These are phyloP conservation scores for Cardamine chenopodiifolia DNA, from an alignment of 345 rosid species.

Conservation along the genomic window DNA sequence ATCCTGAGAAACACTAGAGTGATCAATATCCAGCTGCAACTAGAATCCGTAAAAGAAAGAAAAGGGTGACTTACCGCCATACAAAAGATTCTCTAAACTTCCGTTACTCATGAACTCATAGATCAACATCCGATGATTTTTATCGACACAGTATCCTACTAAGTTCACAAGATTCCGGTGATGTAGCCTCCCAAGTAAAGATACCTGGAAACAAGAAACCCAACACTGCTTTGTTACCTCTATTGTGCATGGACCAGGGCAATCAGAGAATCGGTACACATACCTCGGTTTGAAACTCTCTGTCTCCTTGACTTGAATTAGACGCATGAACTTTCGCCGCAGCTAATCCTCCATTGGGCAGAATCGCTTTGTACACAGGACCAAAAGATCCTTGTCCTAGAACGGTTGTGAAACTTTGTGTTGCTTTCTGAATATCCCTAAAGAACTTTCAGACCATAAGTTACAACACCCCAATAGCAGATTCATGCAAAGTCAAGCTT, in stretches of 20 bases:
- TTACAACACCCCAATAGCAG: not conserved
- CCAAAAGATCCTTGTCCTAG: constrained; percentile 96
- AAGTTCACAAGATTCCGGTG: constrained; percentile 95
- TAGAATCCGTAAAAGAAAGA: not conserved
- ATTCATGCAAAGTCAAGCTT: constrained; percentile 6
- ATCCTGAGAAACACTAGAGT: constrained; percentile 14
- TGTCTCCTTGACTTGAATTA: constrained; percentile 87
- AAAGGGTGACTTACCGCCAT: constrained; percentile 55
- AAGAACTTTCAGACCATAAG: constrained; percentile 27
- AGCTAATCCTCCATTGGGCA: constrained; percentile 64
- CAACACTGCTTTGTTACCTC: constrained; percentile 16
- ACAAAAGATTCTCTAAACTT: constrained; percentile 77
- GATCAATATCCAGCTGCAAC: not conserved
- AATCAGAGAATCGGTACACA: not conserved
- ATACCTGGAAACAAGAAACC: constrained; percentile 56
- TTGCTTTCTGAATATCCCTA: constrained; percentile 97
- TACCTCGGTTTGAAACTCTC: constrained; percentile 96
- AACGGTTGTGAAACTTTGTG: constrained; percentile 74
- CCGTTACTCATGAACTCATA: constrained; percentile 99
- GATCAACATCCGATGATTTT: constrained; percentile 74
- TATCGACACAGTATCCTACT: constrained; percentile 85
- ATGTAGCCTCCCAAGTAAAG: constrained; percentile 89
- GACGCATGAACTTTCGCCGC: constrained; percentile 96
- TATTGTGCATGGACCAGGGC: not conserved
- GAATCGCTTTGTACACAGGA: constrained; percentile 81